These are phyloP conservation scores for Heliocybe sulcata DNA, from an alignment of 1,284 basidiomycete genomes.

Conservation along the genomic window DNA sequence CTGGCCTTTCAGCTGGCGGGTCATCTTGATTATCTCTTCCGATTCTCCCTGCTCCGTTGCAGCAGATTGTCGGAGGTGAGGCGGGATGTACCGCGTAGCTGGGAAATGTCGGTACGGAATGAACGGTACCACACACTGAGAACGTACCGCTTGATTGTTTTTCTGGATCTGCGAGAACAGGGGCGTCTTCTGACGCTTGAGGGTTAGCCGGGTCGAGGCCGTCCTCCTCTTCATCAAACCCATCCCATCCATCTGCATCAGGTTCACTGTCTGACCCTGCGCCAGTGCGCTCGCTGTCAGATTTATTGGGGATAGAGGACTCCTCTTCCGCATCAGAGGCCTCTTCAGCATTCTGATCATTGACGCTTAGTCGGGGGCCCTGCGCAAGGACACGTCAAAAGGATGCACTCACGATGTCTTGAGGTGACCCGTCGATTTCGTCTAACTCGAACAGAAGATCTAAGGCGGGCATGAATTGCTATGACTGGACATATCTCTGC, in stretches of 20 bases:
- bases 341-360: constrained; percentile 30
- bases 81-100: constrained; percentile 54
- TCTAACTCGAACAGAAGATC: constrained; percentile 34
- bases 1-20: constrained; percentile 79
- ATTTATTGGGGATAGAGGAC: too few relatives aligned
- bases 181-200: background rate
- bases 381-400: constrained; percentile 2
- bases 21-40: constrained; percentile 59
- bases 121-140: background rate
- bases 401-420: background rate
- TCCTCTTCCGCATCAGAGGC: too few relatives aligned
- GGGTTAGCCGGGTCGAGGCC: too few relatives aligned
- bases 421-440: constrained; percentile 31
- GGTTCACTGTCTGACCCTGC: too few relatives aligned
- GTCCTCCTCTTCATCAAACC: too few relatives aligned
- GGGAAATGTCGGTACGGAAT: background rate
- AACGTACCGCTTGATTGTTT: background rate
- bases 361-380: background rate
- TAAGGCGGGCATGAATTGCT: background rate
- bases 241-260: too few relatives aligned
- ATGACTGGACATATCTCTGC: background rate
- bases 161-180: background rate
- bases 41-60: constrained; percentile 26
- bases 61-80: constrained; percentile 46
- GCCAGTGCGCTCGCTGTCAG: too few relatives aligned